These are phyloP conservation scores for Mychonastes homosphaera DNA, from an alignment of 139 green algal species.

Conservation along the genomic window DNA sequence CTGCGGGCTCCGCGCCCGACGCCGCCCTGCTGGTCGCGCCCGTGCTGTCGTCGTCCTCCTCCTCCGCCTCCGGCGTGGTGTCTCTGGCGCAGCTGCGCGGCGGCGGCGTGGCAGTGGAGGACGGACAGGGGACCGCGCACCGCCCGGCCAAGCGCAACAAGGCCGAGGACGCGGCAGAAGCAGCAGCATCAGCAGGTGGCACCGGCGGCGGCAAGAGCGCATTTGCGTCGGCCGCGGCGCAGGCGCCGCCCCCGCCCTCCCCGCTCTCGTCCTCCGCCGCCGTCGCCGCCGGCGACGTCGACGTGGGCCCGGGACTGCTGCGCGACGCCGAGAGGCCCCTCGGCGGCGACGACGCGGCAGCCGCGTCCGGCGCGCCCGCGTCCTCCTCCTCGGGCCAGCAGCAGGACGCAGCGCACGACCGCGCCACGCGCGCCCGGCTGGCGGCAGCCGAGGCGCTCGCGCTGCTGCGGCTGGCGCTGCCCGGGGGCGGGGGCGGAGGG, in stretches of 20 bases:
- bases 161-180: neutral
- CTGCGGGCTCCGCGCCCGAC: constrained; percentile 25
- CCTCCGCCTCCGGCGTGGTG: neutral
- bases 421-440: constrained; percentile 43
- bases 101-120: neutral
- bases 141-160: neutral
- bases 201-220: neutral
- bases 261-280: too few relatives aligned
- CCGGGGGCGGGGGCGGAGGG: neutral
- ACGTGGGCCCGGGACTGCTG: neutral
- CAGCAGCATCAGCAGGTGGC: neutral
- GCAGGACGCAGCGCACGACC: constrained; percentile 19
- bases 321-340: neutral
- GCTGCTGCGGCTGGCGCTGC: constrained; percentile 7
- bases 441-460: constrained; percentile 25
- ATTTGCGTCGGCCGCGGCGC: too few relatives aligned
- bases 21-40: constrained; percentile 11
- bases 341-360: neutral
- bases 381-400: neutral
- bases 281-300: neutral
- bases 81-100: neutral
- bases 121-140: too few relatives aligned
- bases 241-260: too few relatives aligned
- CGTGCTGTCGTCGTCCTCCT: neutral
- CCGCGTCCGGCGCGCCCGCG: neutral